Conservation (phyloP, 441 rosid genomes). For the Pelargonium fulgidum region DNA sequence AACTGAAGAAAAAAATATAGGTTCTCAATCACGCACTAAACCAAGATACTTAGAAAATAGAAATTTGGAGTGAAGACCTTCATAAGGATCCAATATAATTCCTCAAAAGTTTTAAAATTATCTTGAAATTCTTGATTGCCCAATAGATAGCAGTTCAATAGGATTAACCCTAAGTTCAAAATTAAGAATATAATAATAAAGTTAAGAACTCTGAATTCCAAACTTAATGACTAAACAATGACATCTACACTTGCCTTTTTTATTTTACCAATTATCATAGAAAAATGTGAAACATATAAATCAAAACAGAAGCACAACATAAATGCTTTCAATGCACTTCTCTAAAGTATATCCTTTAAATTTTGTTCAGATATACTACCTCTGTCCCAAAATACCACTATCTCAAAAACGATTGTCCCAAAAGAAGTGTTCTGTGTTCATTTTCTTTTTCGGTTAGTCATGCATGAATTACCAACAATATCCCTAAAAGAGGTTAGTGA, state of each 20-base stretch:
- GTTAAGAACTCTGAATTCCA: not conserved
- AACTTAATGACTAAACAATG: not conserved
- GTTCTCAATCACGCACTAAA: no score
- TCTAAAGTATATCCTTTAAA: not conserved
- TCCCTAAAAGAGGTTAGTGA: no score
- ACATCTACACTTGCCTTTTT: no score
- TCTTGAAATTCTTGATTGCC: not conserved
- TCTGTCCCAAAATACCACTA: not conserved
- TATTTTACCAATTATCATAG: not conserved
- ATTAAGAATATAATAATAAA: no score
- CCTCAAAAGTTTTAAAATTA: not conserved
- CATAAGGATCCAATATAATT: not conserved
- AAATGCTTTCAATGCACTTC: not conserved
- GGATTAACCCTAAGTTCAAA: no score
- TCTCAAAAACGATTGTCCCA: not conserved
- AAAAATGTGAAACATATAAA: not conserved
- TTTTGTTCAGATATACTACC: no score
- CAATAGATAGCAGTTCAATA: not conserved
- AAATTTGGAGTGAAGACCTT: no score
- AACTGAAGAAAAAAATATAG: not conserved
- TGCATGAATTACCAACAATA: not conserved
- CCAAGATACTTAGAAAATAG: no score
- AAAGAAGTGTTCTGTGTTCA: not conserved
- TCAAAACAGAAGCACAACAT: not conserved
- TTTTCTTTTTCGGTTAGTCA: not conserved